Evolutionary conservation across 208 protist genomes (phyloP).

Genomic region (Leishmania tarentolae): DNA sequence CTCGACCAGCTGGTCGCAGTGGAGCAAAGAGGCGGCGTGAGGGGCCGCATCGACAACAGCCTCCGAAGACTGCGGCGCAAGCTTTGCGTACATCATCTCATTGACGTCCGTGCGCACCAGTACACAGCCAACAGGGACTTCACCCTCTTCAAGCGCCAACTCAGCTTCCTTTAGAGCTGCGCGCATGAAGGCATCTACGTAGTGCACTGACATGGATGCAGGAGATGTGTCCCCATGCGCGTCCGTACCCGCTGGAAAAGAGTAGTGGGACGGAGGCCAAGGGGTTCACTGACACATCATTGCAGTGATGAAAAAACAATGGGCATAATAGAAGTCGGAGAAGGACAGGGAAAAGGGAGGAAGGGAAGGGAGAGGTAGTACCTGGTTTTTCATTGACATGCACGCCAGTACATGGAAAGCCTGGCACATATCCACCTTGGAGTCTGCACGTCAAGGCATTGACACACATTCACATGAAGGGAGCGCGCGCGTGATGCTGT

Average conservation of each 20-base stretch:
- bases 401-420: background rate
- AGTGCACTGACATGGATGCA: slow-evolving; percentile 28
- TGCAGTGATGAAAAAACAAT: background rate
- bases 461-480: background rate
- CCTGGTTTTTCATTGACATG: background rate
- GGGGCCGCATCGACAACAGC: background rate
- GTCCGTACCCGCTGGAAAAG: background rate
- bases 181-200: slow-evolving; percentile 73
- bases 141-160: slow-evolving; percentile 64
- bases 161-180: slow-evolving; percentile 62
- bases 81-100: slow-evolving; percentile 8
- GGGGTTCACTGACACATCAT: background rate
- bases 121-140: slow-evolving; percentile 97
- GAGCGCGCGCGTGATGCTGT: slow-evolving; percentile 1
- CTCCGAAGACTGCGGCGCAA: background rate
- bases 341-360: background rate
- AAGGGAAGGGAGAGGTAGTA: background rate
- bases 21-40: background rate
- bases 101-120: slow-evolving; percentile 56
- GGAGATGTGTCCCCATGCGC: background rate
- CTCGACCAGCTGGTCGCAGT: background rate
- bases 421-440: background rate
- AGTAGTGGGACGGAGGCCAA: background rate
- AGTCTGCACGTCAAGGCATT: background rate
- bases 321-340: background rate